Evolutionary conservation across 106 monocot species (phyloP).

Genomic region (Allium cepa): DNA sequence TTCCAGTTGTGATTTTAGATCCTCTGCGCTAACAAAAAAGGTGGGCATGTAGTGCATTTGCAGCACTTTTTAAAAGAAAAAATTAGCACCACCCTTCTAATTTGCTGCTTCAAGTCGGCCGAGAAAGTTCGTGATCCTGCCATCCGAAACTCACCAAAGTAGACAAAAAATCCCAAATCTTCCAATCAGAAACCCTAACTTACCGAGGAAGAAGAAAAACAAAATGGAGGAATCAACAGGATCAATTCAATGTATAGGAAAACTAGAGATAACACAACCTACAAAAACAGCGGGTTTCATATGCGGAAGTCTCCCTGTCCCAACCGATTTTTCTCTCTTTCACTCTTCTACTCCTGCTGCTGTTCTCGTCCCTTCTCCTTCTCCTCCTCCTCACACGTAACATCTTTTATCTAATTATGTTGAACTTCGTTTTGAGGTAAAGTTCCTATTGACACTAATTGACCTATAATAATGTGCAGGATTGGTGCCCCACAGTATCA

Average conservation of each 20-base stretch:
- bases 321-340: conserved; percentile 48
- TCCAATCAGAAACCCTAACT: background rate
- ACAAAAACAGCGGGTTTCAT: conserved; percentile 52
- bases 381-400: conserved; percentile 47
- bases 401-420: background rate
- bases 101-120: too few relatives aligned
- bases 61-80: too few relatives aligned
- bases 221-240: conserved; percentile 59
- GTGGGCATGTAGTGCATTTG: too few relatives aligned
- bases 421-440: too few relatives aligned
- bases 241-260: conserved; percentile 78
- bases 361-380: conserved; percentile 40
- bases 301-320: conserved; percentile 90
- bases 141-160: too few relatives aligned
- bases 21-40: too few relatives aligned
- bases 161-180: too few relatives aligned
- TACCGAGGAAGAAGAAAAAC: background rate
- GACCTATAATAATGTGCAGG: conserved; percentile 15
- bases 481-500: conserved; percentile 81
- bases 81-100: too few relatives aligned
- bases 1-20: too few relatives aligned
- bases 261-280: conserved; percentile 70
- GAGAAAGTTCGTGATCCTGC: too few relatives aligned
- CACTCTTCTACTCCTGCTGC: conserved; percentile 15
- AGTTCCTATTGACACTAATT: background rate